phyloP scores from a whole-genome alignment of 2,329 filamentous ascomycete genomes.

The Claviceps pazoutovae region DNA sequence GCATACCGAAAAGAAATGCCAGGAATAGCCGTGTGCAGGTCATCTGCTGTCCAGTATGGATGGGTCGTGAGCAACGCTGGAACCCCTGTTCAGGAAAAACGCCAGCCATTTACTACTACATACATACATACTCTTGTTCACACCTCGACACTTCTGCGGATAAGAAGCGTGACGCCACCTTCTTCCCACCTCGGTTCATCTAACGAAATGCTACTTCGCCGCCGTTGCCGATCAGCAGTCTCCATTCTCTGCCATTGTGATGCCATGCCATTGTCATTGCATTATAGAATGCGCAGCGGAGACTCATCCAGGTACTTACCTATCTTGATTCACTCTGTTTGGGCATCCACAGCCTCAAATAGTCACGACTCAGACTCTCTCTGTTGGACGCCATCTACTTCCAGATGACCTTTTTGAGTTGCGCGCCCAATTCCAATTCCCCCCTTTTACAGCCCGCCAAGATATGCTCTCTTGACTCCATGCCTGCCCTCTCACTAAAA shows the following conservation, averaged over 20 bases:
- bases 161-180: background rate
- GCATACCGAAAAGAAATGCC: background rate
- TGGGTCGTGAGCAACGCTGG: background rate
- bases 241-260: too few species aligned
- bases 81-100: background rate
- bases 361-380: too few species aligned
- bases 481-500: too few species aligned
- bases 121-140: background rate
- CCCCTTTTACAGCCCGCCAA: background rate
- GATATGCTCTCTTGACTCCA: background rate
- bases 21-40: background rate
- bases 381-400: background rate
- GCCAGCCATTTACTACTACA: background rate
- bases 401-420: background rate
- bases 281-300: too few species aligned
- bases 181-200: background rate
- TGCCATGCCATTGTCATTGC: too few species aligned
- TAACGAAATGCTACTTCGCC: background rate
- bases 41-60: background rate
- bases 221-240: background rate
- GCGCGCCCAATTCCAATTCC: background rate
- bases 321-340: too few species aligned
- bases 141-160: background rate
- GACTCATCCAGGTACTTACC: too few species aligned
- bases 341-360: too few species aligned